These are phyloP conservation scores for Schizochytrium sp. DNA, from an alignment of 108 stramenopile species.

Conservation along the genomic window DNA sequence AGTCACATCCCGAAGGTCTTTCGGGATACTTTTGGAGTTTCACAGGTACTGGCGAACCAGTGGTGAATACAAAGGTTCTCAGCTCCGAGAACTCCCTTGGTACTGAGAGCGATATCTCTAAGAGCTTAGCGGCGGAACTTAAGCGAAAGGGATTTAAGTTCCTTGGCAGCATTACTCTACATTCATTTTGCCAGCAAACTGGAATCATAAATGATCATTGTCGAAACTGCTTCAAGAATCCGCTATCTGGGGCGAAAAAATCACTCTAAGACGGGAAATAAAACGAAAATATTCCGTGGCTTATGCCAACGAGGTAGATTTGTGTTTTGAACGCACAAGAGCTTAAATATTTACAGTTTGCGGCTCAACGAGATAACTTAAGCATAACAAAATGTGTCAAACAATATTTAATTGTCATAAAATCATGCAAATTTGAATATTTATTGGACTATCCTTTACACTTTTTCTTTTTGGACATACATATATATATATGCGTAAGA, in stretches of 20 bases:
- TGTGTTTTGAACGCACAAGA: no score
- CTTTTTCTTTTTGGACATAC: no score
- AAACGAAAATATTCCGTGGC: no score
- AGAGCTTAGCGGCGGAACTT: background rate
- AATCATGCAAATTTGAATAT: no score
- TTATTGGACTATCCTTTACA: no score
- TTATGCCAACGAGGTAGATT: no score
- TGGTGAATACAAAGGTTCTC: background rate
- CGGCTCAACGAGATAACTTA: no score
- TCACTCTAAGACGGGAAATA: no score
- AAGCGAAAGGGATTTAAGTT: constrained; percentile 45
- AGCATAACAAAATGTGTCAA: no score
- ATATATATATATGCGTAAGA: no score
- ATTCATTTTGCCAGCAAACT: constrained; percentile 33
- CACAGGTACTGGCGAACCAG: background rate
- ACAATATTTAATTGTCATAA: no score
- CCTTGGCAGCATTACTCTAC: constrained; percentile 54
- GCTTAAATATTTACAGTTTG: no score
- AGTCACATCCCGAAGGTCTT: background rate
- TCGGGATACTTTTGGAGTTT: constrained; percentile 18
- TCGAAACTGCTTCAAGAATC: constrained; percentile 53
- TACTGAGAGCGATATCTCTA: constrained; percentile 2
- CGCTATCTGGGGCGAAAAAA: background rate
- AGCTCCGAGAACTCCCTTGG: background rate
- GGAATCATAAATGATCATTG: constrained; percentile 59